Evolutionary conservation across 2,329 filamentous ascomycete species (phyloP).

Genomic region (Dactylellina sp.): DNA sequence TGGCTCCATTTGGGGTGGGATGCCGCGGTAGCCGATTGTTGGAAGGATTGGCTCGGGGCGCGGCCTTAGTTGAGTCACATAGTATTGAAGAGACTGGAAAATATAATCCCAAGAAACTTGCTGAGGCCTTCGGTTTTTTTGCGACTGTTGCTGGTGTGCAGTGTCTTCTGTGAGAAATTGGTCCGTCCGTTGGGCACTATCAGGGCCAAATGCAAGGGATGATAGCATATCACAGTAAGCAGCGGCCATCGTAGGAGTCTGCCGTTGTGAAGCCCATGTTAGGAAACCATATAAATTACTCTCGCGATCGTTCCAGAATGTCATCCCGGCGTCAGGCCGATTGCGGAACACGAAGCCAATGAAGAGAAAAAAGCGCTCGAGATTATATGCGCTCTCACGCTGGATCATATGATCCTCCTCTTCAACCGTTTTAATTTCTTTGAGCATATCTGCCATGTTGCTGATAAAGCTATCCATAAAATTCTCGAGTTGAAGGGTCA

Average conservation of each 20-base stretch:
- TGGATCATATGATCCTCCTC: constrained; percentile 65
- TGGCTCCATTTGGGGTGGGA: constrained; percentile 55
- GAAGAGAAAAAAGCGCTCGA: constrained; percentile 91
- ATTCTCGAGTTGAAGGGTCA: constrained; percentile 84
- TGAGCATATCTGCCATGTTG: constrained; percentile 91
- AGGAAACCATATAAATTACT: constrained; percentile 94
- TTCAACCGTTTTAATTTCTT: constrained; percentile 60
- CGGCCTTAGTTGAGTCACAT: constrained; percentile 59
- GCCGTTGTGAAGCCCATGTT: constrained; percentile 94
- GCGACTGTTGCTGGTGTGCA: constrained; percentile 70
- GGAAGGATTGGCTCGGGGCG: constrained; percentile 57
- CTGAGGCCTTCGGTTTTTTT: constrained; percentile 82
- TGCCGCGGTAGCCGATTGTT: constrained; percentile 63
- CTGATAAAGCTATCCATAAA: constrained; percentile 94
- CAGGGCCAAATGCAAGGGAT: constrained; percentile 83
- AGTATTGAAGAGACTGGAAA: constrained; percentile 80
- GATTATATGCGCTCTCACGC: constrained; percentile 68
- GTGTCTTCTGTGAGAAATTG: constrained; percentile 90
- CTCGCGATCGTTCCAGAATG: constrained; percentile 92
- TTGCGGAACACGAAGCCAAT: constrained; percentile 92
- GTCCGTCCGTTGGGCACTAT: constrained; percentile 86
- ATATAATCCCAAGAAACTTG: constrained; percentile 94
- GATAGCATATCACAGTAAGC: constrained; percentile 97
- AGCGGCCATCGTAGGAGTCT: constrained; percentile 94
- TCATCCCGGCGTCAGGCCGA: constrained; percentile 82